phyloP scores from a whole-genome alignment of 2,329 filamentous ascomycete genomes.

The Pseudogymnoascus sp. region DNA sequence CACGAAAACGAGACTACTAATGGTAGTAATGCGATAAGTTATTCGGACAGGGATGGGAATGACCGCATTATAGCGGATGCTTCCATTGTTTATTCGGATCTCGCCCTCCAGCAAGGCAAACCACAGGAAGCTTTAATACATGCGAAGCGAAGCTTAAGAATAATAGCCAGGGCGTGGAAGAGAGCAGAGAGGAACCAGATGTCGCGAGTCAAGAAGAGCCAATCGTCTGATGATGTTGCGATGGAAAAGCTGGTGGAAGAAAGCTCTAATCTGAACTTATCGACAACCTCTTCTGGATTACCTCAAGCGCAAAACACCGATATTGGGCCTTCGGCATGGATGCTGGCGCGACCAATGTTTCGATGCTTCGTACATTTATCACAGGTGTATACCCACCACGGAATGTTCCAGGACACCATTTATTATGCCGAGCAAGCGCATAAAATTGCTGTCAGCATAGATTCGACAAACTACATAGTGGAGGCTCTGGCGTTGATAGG shows the following conservation, averaged over 20 bases:
- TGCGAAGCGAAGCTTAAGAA: constrained; percentile 48
- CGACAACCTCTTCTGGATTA: constrained; percentile 30
- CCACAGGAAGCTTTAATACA: constrained; percentile 48
- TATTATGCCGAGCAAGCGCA: constrained; percentile 81
- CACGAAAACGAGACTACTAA: constrained; percentile 20
- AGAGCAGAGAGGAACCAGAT: constrained; percentile 13
- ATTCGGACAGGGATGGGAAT: constrained; percentile 18
- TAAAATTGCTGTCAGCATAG: constrained; percentile 49
- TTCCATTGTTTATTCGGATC: constrained; percentile 27
- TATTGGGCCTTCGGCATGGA: constrained; percentile 66
- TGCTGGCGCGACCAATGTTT: constrained; percentile 64
- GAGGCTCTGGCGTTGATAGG: constrained; percentile 48
- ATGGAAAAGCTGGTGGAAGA: constrained; percentile 25
- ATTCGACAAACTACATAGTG: constrained; percentile 35
- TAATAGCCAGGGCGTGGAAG: constrained; percentile 33
- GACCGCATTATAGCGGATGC: constrained; percentile 29
- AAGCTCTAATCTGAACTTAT: constrained; percentile 28
- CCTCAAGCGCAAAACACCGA: constrained; percentile 27
- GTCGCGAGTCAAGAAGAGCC: constrained; percentile 7
- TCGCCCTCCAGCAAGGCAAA: constrained; percentile 37
- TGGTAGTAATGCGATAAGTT: constrained; percentile 12
- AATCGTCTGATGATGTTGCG: constrained; percentile 11
- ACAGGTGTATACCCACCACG: constrained; percentile 70
- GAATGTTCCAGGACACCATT: constrained; percentile 78
- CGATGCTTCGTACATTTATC: constrained; percentile 65